These are phyloP conservation scores for Botryotinia globosa DNA, from an alignment of 2,329 filamentous ascomycete genomes.

Conservation along the genomic window DNA sequence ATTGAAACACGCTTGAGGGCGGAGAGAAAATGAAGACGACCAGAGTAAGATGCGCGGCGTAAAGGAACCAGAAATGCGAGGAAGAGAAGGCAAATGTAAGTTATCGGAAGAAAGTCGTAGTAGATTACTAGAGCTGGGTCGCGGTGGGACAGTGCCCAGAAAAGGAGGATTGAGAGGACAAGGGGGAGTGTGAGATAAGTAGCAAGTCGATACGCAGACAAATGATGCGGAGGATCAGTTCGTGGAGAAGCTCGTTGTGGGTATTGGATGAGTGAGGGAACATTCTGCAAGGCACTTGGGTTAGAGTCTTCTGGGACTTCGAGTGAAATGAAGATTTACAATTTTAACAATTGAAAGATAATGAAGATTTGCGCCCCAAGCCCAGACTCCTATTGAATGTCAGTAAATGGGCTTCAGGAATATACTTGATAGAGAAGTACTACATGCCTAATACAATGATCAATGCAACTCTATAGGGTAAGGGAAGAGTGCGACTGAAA, in stretches of 20 bases:
- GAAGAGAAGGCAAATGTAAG: slow-evolving; percentile 71
- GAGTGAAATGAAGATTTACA: slow-evolving; percentile 43
- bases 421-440: not conserved
- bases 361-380: slow-evolving; percentile 90
- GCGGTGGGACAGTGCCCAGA: slow-evolving; percentile 79
- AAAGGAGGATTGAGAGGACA: slow-evolving; percentile 67
- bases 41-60: slow-evolving; percentile 63
- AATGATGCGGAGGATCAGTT: slow-evolving; percentile 70
- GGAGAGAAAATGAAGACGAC: slow-evolving; percentile 71
- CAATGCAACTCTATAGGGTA: slow-evolving; percentile 85
- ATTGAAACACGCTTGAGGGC: slow-evolving; percentile 76
- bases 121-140: slow-evolving; percentile 65
- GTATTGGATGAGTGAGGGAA: slow-evolving; percentile 83
- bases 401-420: slow-evolving; percentile 19
- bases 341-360: slow-evolving; percentile 78
- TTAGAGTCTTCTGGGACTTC: slow-evolving; percentile 16
- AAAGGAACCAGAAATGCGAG: slow-evolving; percentile 71
- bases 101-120: slow-evolving; percentile 84
- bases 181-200: slow-evolving; percentile 72
- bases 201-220: slow-evolving; percentile 83
- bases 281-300: slow-evolving; percentile 54
- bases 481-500: slow-evolving; percentile 81
- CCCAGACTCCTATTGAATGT: slow-evolving; percentile 72
- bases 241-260: slow-evolving; percentile 65
- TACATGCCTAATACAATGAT: slow-evolving; percentile 76